Conservation (phyloP, 345 rosid species). For the Sisymbrium irio region DNA sequence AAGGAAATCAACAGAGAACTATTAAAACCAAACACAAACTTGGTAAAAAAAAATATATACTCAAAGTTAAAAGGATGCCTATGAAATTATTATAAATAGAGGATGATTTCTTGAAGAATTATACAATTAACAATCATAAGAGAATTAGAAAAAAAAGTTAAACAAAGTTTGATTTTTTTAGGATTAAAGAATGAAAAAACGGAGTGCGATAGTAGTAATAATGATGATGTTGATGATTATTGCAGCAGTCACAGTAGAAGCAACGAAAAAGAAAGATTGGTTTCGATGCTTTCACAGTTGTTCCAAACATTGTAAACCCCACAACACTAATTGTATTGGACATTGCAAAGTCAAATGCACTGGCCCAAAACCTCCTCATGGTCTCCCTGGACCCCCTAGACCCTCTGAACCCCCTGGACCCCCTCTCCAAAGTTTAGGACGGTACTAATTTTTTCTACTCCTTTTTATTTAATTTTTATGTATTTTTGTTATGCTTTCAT, state of each 20-base stretch:
- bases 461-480: too few species aligned
- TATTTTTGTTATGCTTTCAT: too few species aligned
- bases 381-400: too few species aligned
- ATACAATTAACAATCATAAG: not conserved
- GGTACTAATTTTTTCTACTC: too few species aligned
- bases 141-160: not conserved
- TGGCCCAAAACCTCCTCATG: too few species aligned
- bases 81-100: slow-evolving; percentile 18
- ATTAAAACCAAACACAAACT: not conserved
- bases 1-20: not conserved
- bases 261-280: not conserved
- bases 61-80: not conserved
- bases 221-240: not conserved
- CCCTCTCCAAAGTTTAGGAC: too few species aligned
- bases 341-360: too few species aligned
- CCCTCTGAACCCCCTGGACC: too few species aligned
- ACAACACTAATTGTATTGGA: not conserved
- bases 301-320: not conserved
- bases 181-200: slow-evolving; percentile 14
- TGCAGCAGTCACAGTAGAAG: not conserved
- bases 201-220: slow-evolving; percentile 11
- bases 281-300: not conserved
- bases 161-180: not conserved
- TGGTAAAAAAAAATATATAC: not conserved
- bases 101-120: not conserved